Base-by-base conservation (phyloP, 257 asterid species). In the Capsicum pubescens region DNA sequence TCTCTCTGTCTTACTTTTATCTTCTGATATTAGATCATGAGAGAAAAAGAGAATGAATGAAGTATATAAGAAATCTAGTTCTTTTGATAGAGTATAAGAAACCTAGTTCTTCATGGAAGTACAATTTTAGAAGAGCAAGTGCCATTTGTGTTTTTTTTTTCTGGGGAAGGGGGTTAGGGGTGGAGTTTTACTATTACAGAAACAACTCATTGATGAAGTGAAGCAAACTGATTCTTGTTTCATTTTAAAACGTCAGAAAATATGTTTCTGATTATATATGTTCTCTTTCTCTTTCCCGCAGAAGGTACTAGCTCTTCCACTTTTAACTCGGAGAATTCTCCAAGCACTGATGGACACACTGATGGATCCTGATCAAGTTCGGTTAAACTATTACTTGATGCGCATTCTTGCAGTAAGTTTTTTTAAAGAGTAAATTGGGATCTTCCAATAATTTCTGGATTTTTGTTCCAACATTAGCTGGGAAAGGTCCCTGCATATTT, bases 341-440 rank as follows among this genome's bases (percentile, higher is more conserved):
- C 84, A 79, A 54, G 80, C 86, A 42, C 14, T 90, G 82, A 85
- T 88, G 85, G 93, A 90, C 63, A 64, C 84, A 56, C 17, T 90
- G 84, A 85, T 88, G 82, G 92, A 91, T 83, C 94, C 93, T 50
- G 88, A 86, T 90, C 88, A 87, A 79, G 83, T 90, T 86, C 89
- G 93, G 86, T 88, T 89, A 85, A 84, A 88, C 83, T 92, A 91
- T 89, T 91, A 90, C 79, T 79, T 88, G 19, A 82, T 87, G 86
- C 97, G 97, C 48, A 19, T 92, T 84, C 60, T 91, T 58, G 93
- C 94, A 85, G 97, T 93, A 88, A 89, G 94, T 81, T 74, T 39
- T 39, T 15, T 71, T 11, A 0, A 72, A 11, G 70, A 46, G 56
- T 50, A 8, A 10, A 36, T 46, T 46, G 39, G 21, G 39, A 17